Conservation (phyloP, 306 rosid species). For the Vigna unguiculata region DNA sequence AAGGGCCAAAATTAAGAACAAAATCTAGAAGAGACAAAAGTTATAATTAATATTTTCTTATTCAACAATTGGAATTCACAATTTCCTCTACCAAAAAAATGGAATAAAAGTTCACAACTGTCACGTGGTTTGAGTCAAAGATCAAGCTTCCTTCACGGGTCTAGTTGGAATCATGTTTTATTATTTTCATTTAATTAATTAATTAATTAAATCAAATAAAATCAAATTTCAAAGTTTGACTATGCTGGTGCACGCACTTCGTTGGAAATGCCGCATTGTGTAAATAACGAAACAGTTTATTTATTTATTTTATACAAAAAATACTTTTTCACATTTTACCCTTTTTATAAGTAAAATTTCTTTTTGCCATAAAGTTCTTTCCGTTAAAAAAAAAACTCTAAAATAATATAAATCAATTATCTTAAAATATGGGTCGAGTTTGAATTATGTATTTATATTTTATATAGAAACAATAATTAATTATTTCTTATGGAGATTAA, state of each 20-base stretch:
- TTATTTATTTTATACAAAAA: slow-evolving; percentile 1
- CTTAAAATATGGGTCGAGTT: too few species aligned
- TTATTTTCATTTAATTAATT: not conserved
- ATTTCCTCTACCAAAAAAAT: too few species aligned
- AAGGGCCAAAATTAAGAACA: too few species aligned
- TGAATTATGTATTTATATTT: too few species aligned
- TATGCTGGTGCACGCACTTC: slow-evolving; percentile 45
- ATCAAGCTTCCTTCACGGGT: slow-evolving; percentile 35
- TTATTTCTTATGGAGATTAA: too few species aligned
- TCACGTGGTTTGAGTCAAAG: not conserved
- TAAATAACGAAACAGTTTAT: slow-evolving; percentile 43
- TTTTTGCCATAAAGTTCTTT: too few species aligned
- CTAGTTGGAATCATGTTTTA: slow-evolving; percentile 51
- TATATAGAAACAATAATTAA: too few species aligned
- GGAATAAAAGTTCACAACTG: not conserved
- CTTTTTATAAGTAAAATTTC: not conserved
- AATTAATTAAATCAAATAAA: not conserved
- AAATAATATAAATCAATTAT: too few species aligned
- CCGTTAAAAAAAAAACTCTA: too few species aligned
- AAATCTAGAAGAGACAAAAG: too few species aligned
- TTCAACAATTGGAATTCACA: not conserved
- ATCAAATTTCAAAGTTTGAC: slow-evolving; percentile 62
- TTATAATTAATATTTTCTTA: not conserved
- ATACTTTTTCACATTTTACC: not conserved
- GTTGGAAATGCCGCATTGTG: slow-evolving; percentile 43